Conservation (phyloP, 257 asterid species). For the Gentiana macrophylla region DNA sequence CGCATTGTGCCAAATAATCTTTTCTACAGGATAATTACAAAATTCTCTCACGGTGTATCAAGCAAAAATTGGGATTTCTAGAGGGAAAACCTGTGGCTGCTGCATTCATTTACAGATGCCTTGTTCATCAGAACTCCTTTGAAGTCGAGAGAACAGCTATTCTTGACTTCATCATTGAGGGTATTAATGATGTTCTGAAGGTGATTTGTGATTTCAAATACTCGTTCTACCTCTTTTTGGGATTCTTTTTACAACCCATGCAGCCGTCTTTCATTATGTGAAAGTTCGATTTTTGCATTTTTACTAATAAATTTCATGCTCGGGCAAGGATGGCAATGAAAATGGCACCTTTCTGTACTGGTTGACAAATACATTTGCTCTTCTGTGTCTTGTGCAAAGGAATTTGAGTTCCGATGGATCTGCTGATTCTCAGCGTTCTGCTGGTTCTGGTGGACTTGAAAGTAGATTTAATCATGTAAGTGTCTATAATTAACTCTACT, state of each 20-base stretch:
- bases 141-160: slow-evolving; percentile 89
- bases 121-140: slow-evolving; percentile 87
- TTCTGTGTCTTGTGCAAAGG: slow-evolving; percentile 87
- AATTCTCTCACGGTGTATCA: slow-evolving; percentile 76
- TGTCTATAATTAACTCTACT: not conserved
- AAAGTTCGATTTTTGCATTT: not conserved
- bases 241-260: too few species aligned
- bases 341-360: slow-evolving; percentile 75
- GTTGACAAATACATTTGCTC: slow-evolving; percentile 92
- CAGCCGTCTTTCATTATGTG: not conserved
- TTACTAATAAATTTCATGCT: slow-evolving; percentile 9
- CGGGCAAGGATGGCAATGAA: slow-evolving; percentile 61
- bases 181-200: slow-evolving; percentile 79
- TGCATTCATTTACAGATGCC: slow-evolving; percentile 88
- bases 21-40: slow-evolving; percentile 58
- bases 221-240: not conserved
- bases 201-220: slow-evolving; percentile 21
- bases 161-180: slow-evolving; percentile 76
- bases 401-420: slow-evolving; percentile 81
- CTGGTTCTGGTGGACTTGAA: slow-evolving; percentile 57
- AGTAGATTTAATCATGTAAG: slow-evolving; percentile 75
- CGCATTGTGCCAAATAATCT: not conserved
- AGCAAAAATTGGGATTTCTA: slow-evolving; percentile 77
- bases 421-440: slow-evolving; percentile 72
- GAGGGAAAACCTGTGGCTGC: slow-evolving; percentile 90